phyloP scores from a whole-genome alignment of 106 monocot species.

The Dendrobium huoshanense region DNA sequence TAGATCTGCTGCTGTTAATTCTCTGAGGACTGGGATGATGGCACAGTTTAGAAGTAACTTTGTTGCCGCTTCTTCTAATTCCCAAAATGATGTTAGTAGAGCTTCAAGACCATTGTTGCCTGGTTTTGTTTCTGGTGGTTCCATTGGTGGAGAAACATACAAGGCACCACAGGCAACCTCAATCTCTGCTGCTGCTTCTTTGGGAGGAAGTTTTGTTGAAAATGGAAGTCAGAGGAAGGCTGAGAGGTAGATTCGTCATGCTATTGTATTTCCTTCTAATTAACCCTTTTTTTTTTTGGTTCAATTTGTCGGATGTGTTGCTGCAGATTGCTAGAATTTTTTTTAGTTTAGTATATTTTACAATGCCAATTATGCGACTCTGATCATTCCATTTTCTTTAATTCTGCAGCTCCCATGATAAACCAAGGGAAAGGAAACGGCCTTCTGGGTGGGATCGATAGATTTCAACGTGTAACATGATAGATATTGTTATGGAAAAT shows the following conservation, averaged over 20 bases:
- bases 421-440: slow-evolving; percentile 63
- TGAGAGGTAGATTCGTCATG: slow-evolving; percentile 37
- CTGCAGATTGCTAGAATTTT: neutral
- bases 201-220: slow-evolving; percentile 14
- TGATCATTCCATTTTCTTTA: neutral
- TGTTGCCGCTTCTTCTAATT: slow-evolving; percentile 61
- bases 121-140: slow-evolving; percentile 92
- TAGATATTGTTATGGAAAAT: neutral
- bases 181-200: slow-evolving; percentile 3
- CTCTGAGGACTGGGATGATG: slow-evolving; percentile 75
- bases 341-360: neutral
- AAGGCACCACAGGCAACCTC: slow-evolving; percentile 13
- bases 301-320: neutral
- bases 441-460: slow-evolving; percentile 90
- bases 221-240: slow-evolving; percentile 39
- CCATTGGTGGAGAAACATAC: slow-evolving; percentile 67
- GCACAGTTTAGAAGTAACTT: slow-evolving; percentile 78
- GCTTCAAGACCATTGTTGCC: slow-evolving; percentile 31
- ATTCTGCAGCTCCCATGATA: slow-evolving; percentile 69
- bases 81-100: slow-evolving; percentile 18
- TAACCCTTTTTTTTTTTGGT: neutral
- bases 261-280: neutral
- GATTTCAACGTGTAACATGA: slow-evolving; percentile 11
- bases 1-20: slow-evolving; percentile 62
- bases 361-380: neutral